Percentiles rank a stretch among this genome's conserved stretches.
These are phyloP conservation scores for Biancaea sappan DNA, from an alignment of 306 rosid species.

Conservation along the genomic window DNA sequence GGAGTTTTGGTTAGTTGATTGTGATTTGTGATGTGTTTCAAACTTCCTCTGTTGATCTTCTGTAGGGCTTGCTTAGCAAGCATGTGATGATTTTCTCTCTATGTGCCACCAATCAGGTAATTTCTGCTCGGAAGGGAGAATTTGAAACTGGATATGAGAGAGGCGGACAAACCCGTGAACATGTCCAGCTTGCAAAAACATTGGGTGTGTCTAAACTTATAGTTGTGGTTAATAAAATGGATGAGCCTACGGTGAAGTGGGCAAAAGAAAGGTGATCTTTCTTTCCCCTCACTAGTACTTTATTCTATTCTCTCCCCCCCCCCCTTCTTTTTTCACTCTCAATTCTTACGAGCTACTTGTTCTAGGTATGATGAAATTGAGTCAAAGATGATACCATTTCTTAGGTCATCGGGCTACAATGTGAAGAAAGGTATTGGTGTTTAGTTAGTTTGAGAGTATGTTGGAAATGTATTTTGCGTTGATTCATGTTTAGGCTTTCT, in stretches of 20 bases:
- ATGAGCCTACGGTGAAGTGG: slow-evolving; percentile 95
- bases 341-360: neutral
- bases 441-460: slow-evolving; percentile 18
- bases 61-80: neutral
- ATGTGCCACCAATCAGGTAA: slow-evolving; percentile 55
- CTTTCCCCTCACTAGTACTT: neutral
- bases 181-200: slow-evolving; percentile 96
- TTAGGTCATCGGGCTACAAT: slow-evolving; percentile 85
- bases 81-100: slow-evolving; percentile 4
- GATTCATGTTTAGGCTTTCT: neutral
- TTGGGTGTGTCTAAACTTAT: slow-evolving; percentile 89
- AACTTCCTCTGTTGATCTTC: slow-evolving; percentile 15
- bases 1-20: slow-evolving; percentile 88
- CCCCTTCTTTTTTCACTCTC: neutral
- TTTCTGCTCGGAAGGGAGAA: slow-evolving; percentile 98
- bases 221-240: slow-evolving; percentile 97
- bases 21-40: neutral
- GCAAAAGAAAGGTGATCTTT: slow-evolving; percentile 81
- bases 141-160: slow-evolving; percentile 99
- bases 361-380: slow-evolving; percentile 92
- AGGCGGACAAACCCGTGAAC: slow-evolving; percentile 99
- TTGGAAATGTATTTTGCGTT: neutral
- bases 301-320: no score
- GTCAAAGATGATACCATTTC: slow-evolving; percentile 86
- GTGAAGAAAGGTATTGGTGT: slow-evolving; percentile 80